These are phyloP conservation scores for Brassica incana DNA, from an alignment of 345 rosid species.

Conservation along the genomic window DNA sequence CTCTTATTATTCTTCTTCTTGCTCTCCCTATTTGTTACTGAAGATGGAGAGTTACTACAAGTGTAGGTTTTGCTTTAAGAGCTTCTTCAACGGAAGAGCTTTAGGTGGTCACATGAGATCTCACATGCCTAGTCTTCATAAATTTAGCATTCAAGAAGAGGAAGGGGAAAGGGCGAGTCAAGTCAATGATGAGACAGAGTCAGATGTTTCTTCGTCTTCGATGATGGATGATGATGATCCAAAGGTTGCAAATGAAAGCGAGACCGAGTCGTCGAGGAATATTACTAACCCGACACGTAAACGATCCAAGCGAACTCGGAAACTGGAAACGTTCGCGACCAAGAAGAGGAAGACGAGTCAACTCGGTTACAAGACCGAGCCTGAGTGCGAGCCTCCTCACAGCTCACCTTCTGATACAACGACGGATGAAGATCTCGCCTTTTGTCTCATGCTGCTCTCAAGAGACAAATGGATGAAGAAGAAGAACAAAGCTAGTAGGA, in stretches of 20 bases:
- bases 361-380: constrained; percentile 39
- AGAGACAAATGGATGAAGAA: constrained; percentile 77
- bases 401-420: constrained; percentile 84
- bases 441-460: constrained; percentile 90
- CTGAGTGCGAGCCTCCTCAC: constrained; percentile 57
- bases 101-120: constrained; percentile 90
- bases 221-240: constrained; percentile 41
- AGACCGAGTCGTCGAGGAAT: constrained; percentile 72
- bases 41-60: constrained; percentile 64
- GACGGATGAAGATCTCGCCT: constrained; percentile 86
- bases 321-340: constrained; percentile 27
- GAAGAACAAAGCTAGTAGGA: constrained; percentile 36
- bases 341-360: constrained; percentile 33
- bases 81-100: constrained; percentile 70
- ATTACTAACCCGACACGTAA: constrained; percentile 49
- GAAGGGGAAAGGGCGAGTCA: constrained; percentile 36
- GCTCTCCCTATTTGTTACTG: neutral
- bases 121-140: constrained; percentile 58
- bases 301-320: constrained; percentile 65
- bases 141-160: constrained; percentile 24
- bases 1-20: constrained; percentile 19
- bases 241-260: constrained; percentile 72
- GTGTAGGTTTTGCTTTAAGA: constrained; percentile 69
- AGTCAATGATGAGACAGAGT: constrained; percentile 46
- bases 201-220: constrained; percentile 43